A percentile compares a stretch with the other conserved stretches of the same genome.
phyloP scores from a whole-genome alignment of 176 grass and related monocot genomes.

The Metroxylon sagu region DNA sequence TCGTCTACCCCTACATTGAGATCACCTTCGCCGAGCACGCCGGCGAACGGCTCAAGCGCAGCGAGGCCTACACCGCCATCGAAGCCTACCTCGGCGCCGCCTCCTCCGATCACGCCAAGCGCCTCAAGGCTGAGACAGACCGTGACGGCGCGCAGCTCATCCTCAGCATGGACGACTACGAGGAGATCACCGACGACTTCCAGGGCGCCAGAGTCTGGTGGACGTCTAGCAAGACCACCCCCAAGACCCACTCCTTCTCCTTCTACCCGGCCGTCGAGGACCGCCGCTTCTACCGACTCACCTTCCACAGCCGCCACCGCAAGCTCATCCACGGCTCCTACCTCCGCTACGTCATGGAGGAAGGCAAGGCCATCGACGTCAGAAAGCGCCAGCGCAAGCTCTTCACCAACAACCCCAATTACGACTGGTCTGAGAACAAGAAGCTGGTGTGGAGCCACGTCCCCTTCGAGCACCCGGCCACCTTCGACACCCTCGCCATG shows the following conservation, averaged over 20 bases:
- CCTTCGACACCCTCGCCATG: conserved; percentile 13
- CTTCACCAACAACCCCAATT: conserved; percentile 3
- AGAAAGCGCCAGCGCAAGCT: neutral
- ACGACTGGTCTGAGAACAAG: too few relatives aligned
- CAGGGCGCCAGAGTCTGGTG: conserved; percentile 12
- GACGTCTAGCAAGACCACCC: neutral
- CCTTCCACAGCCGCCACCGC: conserved; percentile 15
- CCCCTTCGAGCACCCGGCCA: conserved; percentile 13
- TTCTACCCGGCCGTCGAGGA: neutral
- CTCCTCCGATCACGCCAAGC: conserved; percentile 8
- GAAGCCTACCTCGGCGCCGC: conserved; percentile 12
- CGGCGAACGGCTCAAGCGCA: conserved; percentile 8
- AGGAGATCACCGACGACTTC: conserved; percentile 6
- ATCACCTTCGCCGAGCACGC: conserved; percentile 18
- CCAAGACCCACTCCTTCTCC: too few relatives aligned
- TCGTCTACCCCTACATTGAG: conserved; percentile 18
- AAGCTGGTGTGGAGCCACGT: conserved; percentile 1
- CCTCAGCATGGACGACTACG: conserved; percentile 4
- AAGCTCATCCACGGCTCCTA: neutral
- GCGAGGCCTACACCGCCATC: conserved; percentile 17
- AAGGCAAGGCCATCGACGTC: neutral
- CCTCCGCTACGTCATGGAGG: neutral
- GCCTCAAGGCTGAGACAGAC: neutral
- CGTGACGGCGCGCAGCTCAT: neutral
- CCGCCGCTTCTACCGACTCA: conserved; percentile 6